These are phyloP conservation scores for Botryotinia narcissicola DNA, from an alignment of 2,329 filamentous ascomycete species.

Conservation along the genomic window DNA sequence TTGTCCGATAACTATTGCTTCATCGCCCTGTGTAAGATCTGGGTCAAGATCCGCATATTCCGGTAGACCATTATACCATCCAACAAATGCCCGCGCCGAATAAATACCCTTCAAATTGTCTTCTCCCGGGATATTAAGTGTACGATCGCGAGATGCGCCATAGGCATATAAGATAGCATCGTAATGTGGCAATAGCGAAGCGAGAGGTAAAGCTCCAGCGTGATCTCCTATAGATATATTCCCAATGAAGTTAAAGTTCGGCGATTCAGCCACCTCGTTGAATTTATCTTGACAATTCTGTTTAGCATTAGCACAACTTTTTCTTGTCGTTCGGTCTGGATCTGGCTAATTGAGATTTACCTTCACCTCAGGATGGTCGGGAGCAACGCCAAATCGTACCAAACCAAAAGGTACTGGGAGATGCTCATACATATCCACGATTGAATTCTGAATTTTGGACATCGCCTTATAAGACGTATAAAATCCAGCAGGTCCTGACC, in stretches of 20 bases:
- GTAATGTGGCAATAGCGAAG: conserved; percentile 74
- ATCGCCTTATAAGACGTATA: conserved; percentile 88
- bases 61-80: conserved; percentile 96
- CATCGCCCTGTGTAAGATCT: conserved; percentile 70
- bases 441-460: conserved; percentile 66
- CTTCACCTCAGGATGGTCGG: conserved; percentile 98
- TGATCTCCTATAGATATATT: conserved; percentile 74
- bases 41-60: conserved; percentile 73
- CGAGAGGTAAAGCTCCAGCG: conserved; percentile 59
- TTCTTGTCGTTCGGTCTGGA: conserved; percentile 7
- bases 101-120: conserved; percentile 68
- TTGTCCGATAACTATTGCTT: conserved; percentile 87
- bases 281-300: conserved; percentile 96
- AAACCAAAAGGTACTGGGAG: conserved; percentile 90
- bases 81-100: conserved; percentile 89
- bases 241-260: conserved; percentile 85
- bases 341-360: conserved; percentile 44
- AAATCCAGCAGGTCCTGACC: conserved; percentile 93
- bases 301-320: conserved; percentile 21
- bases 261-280: conserved; percentile 77
- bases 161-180: conserved; percentile 92
- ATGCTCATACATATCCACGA: conserved; percentile 94
- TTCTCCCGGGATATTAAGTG: conserved; percentile 78
- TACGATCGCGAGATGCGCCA: conserved; percentile 80
- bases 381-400: conserved; percentile 92